Evolutionary conservation across 2,329 filamentous ascomycete species (phyloP).

Genomic region (Hymenoscyphus occultus): DNA sequence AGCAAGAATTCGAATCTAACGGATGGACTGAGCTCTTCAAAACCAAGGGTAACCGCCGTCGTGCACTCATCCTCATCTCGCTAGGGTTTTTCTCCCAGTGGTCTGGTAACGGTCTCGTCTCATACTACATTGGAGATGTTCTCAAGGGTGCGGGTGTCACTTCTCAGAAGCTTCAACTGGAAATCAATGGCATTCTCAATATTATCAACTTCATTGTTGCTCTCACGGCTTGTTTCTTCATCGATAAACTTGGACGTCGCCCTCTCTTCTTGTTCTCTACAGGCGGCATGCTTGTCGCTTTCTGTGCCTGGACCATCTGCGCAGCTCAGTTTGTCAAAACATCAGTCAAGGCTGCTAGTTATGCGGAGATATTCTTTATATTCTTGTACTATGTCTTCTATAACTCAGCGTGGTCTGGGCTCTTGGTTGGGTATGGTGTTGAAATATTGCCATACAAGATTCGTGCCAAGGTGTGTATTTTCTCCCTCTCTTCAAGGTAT

Average conservation of each 20-base stretch:
- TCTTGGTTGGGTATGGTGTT: slow-evolving; percentile 31
- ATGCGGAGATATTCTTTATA: slow-evolving; percentile 43
- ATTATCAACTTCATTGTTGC: slow-evolving; percentile 32
- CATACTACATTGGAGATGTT: slow-evolving; percentile 40
- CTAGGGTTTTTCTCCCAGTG: slow-evolving; percentile 57
- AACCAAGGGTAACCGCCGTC: slow-evolving; percentile 52
- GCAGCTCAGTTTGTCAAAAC: slow-evolving; percentile 23
- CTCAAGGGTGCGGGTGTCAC: slow-evolving; percentile 38
- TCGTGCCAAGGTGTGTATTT: slow-evolving; percentile 28
- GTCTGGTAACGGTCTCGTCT: slow-evolving; percentile 52
- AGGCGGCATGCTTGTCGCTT: slow-evolving; percentile 27
- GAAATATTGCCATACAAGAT: slow-evolving; percentile 34
- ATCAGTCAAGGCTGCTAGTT: slow-evolving; percentile 16
- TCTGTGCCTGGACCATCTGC: slow-evolving; percentile 28
- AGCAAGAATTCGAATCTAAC: slow-evolving; percentile 46
- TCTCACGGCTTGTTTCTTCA: slow-evolving; percentile 30
- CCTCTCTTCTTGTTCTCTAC: slow-evolving; percentile 29
- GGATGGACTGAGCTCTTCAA: slow-evolving; percentile 47
- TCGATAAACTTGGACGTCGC: slow-evolving; percentile 35
- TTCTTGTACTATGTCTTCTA: slow-evolving; percentile 49
- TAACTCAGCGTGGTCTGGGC: slow-evolving; percentile 35
- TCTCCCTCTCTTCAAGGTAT: background rate
- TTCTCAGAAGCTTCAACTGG: slow-evolving; percentile 26
- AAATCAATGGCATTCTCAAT: slow-evolving; percentile 32
- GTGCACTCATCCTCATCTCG: slow-evolving; percentile 51